Evolutionary conservation across 2,329 filamentous ascomycete genomes (phyloP).

Genomic region (Triangularia setosa): DNA sequence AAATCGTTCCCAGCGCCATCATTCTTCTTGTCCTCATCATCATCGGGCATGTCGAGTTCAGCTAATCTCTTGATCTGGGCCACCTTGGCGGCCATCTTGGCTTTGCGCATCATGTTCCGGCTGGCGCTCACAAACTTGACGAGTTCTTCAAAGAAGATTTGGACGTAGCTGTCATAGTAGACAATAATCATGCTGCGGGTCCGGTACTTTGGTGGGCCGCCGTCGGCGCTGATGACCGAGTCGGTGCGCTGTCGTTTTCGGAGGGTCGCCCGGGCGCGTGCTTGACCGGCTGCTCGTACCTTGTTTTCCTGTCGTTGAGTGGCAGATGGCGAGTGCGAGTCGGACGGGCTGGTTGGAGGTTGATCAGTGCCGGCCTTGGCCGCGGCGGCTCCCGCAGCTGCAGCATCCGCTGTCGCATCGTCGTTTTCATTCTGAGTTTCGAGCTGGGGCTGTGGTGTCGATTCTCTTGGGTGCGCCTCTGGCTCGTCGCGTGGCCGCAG

Average conservation of each 20-base stretch:
- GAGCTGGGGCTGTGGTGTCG: conserved; percentile 14
- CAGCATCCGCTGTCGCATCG: conserved; percentile 14
- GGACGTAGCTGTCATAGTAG: conserved; percentile 87
- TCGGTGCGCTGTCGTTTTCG: conserved; percentile 50
- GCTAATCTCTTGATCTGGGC: conserved; percentile 60
- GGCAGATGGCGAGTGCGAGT: conserved; percentile 35
- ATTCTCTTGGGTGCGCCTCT: conserved; percentile 25
- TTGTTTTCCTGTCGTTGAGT: conserved; percentile 41
- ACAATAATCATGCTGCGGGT: conserved; percentile 75
- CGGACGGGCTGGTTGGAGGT: conserved; percentile 32
- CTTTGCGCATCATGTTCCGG: conserved; percentile 80
- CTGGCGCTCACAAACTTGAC: conserved; percentile 78
- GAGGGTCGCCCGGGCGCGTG: conserved; percentile 44
- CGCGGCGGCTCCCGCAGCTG: conserved; percentile 17
- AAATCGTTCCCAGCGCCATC: not conserved
- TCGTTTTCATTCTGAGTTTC: not conserved
- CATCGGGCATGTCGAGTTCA: conserved; percentile 54
- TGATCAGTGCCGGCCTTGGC: conserved; percentile 21
- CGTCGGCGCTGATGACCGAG: conserved; percentile 49
- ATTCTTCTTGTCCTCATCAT: conserved; percentile 35
- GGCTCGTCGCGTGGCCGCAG: conserved; percentile 47
- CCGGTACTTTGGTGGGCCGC: conserved; percentile 54
- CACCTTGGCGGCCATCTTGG: conserved; percentile 76
- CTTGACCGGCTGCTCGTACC: conserved; percentile 43
- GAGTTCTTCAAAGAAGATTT: conserved; percentile 75